phyloP scores from a whole-genome alignment of 306 rosid species.

The Quercus alba region DNA sequence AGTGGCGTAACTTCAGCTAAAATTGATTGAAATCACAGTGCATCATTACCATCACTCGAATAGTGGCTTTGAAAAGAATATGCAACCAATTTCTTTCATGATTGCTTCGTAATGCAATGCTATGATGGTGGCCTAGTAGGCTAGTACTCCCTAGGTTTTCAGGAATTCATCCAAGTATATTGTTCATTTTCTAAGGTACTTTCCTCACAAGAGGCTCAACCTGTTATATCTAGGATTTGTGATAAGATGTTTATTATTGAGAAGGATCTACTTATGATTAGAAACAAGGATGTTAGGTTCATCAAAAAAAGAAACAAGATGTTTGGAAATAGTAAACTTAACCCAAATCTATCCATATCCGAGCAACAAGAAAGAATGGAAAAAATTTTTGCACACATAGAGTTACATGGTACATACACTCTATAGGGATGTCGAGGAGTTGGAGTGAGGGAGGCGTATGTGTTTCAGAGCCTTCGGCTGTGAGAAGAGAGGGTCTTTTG shows the following conservation, averaged over 20 bases:
- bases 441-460: neutral
- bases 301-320: too few relatives aligned
- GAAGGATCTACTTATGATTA: too few relatives aligned
- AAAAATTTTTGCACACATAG: too few relatives aligned
- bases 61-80: slow-evolving; percentile 16
- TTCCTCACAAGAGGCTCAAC: neutral
- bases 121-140: neutral
- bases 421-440: too few relatives aligned
- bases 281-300: too few relatives aligned
- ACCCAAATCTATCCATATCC: too few relatives aligned
- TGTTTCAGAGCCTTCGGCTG: neutral
- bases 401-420: too few relatives aligned
- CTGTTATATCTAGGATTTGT: neutral
- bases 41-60: neutral
- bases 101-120: neutral
- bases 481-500: neutral
- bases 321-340: too few relatives aligned
- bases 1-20: neutral
- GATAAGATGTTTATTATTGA: too few relatives aligned
- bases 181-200: neutral
- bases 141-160: neutral
- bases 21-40: neutral
- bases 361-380: too few relatives aligned
- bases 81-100: neutral
- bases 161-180: neutral